phyloP scores from a whole-genome alignment of 176 grass and related monocot species.

The Phoenix roebelenii region DNA sequence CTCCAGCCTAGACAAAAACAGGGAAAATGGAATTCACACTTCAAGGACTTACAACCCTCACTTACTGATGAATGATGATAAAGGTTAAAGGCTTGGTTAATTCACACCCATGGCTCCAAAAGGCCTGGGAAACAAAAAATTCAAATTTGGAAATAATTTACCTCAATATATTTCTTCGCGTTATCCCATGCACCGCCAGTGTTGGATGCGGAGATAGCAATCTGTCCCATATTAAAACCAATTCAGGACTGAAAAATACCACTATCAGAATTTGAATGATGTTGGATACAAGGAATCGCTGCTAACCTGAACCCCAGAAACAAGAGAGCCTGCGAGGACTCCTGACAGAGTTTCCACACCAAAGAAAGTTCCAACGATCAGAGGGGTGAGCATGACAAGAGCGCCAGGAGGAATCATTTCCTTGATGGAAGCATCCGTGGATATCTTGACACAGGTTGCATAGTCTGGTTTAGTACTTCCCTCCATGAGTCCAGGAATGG shows the following conservation, averaged over 20 bases:
- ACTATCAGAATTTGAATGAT: not conserved
- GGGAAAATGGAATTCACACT: too few species aligned
- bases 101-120: too few species aligned
- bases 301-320: slow-evolving; percentile 6
- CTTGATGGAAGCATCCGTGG: not conserved
- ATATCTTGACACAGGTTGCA: slow-evolving; percentile 5
- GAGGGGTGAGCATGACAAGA: slow-evolving; percentile 9
- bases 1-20: not conserved
- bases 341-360: slow-evolving; percentile 9
- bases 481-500: slow-evolving; percentile 10
- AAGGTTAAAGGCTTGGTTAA: not conserved
- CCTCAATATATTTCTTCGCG: slow-evolving; percentile 10
- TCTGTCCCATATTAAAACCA: not conserved
- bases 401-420: slow-evolving; percentile 12
- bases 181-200: slow-evolving; percentile 14
- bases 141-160: not conserved
- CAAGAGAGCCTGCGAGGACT: slow-evolving; percentile 8
- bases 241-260: not conserved
- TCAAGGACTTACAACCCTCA: not conserved
- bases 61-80: not conserved
- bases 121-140: too few species aligned
- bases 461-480: slow-evolving; percentile 5
- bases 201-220: slow-evolving; percentile 8
- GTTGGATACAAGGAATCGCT: not conserved
- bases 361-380: slow-evolving; percentile 8